Base-by-base conservation (phyloP, 495 filamentous ascomycete genomes). In the Penicillium canariense region DNA sequence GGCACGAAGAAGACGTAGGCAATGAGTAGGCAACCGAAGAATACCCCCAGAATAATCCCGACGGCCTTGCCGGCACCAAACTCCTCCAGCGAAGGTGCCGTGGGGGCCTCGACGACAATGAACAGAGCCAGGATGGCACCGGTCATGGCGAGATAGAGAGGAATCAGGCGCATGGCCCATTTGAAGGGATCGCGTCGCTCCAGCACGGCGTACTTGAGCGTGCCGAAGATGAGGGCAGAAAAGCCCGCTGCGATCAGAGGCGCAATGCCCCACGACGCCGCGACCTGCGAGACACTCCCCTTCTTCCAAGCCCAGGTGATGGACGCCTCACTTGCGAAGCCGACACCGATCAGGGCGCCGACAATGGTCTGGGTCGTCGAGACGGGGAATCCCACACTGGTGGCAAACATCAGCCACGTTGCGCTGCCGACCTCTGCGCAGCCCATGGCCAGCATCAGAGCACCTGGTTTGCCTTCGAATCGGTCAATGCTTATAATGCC, bases 311-410 rank as follows among this genome's bases (percentile, higher is more conserved):
- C 76, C 86, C 86, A 89, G 15, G 66, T 63, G 46, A 87, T 65
- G 9, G 68, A 61, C n/a, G 82, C 80, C 40, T 81, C 64, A 12
- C 81, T 62, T 0, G 84, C 84, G 57, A 87, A 74, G 27, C 84
- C 84, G 58, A 86, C 81, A 55, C 84, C 85, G 48, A 84, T 71
- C 32, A 88, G 69, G 46, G 81, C 83, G 53, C 81, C 80, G 52
- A 87, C 74, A 48, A 86, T 77, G 18, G 83, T 84, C 66, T 87
- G 82, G 2, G 85, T 88, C 5, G 85, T 84, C 0, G 83, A 85
- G 32, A 87, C 83, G 1, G 80, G 83, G 34, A 81, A 68, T 49
- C 82, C 81, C 50, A 81, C 52, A 22, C 55, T 60, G n/a, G 84
- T 86, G 30, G 81, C 77, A 31, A 83, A 38, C 15, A 81, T 79